Base-by-base conservation (phyloP, 306 rosid genomes). In the Abrus precatorius region DNA sequence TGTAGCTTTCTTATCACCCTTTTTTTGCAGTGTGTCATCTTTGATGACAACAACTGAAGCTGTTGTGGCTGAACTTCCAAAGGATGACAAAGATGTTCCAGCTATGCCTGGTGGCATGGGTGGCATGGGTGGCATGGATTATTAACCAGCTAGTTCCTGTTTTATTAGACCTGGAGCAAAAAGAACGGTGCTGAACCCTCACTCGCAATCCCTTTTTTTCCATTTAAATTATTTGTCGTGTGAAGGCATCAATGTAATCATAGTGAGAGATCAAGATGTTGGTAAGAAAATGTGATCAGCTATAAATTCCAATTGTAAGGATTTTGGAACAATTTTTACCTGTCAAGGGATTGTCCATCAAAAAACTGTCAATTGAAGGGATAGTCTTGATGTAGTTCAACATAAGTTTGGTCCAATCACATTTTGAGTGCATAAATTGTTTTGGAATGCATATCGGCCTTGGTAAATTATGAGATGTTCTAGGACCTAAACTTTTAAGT, bases 21-120 rank as follows among this genome's bases (percentile, higher is more conserved):
- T 77, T 72, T 69, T n/a, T 1, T 89, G 88, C 89, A 95, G 99
- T 60, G 97, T 95, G 45, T 95, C 99, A 11, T 95, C 99, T 52
- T 85, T 95, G 90, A 89, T 95, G 97, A 90, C 98, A 14, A 95
- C 99, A 9, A 95, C 99, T 0, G 99, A 95, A 75, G 99, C 98
- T 65, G 34, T 95, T 8, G 94, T 95, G 28, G 55, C 85, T 9
- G 99, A 95, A 85, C 89, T 91, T 69, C 97, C 97, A 27, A 90
- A 83, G 80, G 94, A 93, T 6, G 98, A 95, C n/a, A 87, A 85
- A 65, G 95, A 89, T 20, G 72, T 44, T 64, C 77, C 97, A 3
- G 74, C 89, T 36, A 88, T 93, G 97, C 87, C 82, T 30, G 95
- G 97, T 13, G 86, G 86, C 47, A 83, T 83, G 86, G 83, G 86